These are phyloP conservation scores for Fusarium sacchari DNA, from an alignment of 2,329 filamentous ascomycete genomes.

Conservation along the genomic window DNA sequence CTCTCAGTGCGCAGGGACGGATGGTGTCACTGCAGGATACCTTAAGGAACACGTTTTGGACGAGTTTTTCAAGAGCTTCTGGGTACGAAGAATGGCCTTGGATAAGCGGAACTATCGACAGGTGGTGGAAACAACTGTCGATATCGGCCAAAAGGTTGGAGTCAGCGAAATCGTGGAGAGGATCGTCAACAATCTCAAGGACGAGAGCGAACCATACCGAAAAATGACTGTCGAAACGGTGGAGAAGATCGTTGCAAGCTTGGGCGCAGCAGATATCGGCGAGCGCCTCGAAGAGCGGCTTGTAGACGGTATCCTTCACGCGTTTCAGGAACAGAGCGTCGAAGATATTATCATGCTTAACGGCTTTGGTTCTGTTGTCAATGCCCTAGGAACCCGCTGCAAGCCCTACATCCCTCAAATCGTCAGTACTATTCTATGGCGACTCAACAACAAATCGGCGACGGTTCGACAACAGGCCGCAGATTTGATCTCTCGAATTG, in stretches of 20 bases:
- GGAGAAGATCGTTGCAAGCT: slow-evolving; percentile 92
- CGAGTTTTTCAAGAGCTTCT: slow-evolving; percentile 99
- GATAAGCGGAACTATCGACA: slow-evolving; percentile 98
- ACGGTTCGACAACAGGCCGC: slow-evolving; percentile 97
- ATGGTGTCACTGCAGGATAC: slow-evolving; percentile 94
- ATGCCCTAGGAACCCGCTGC: slow-evolving; percentile 90
- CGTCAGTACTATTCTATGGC: slow-evolving; percentile 94
- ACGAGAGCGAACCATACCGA: slow-evolving; percentile 96
- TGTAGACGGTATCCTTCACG: slow-evolving; percentile 93
- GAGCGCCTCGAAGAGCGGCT: slow-evolving; percentile 92
- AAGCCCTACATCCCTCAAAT: slow-evolving; percentile 98
- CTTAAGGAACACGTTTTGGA: slow-evolving; percentile 94
- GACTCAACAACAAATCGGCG: slow-evolving; percentile 96
- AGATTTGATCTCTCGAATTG: slow-evolving; percentile 95
- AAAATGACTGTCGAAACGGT: slow-evolving; percentile 99
- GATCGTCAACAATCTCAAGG: slow-evolving; percentile 94
- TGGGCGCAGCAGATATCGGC: slow-evolving; percentile 93
- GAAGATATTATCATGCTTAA: slow-evolving; percentile 97
- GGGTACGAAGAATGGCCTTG: slow-evolving; percentile 95
- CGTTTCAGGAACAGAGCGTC: slow-evolving; percentile 97
- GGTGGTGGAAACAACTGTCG: slow-evolving; percentile 97
- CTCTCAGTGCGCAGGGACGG: slow-evolving; percentile 92
- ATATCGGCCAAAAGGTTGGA: slow-evolving; percentile 97
- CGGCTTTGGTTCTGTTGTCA: slow-evolving; percentile 97
- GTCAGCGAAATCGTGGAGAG: slow-evolving; percentile 93